Conservation (phyloP, 805 yeast species). For the Pichia cabralensis region DNA sequence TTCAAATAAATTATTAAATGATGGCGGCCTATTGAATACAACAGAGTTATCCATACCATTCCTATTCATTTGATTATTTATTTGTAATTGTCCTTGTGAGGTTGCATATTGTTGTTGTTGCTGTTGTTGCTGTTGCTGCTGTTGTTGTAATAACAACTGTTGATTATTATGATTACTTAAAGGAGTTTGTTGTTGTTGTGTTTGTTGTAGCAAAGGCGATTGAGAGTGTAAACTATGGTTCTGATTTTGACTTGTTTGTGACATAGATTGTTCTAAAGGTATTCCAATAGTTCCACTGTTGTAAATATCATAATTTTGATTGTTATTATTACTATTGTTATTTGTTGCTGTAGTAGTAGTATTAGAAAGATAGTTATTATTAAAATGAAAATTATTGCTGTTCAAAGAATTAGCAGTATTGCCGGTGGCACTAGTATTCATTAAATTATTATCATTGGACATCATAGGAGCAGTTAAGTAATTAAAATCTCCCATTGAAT, state of each 20-base stretch:
- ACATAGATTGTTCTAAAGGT: not conserved
- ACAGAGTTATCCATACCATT: not conserved
- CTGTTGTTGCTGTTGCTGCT: not conserved
- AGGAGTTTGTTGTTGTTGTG: not conserved
- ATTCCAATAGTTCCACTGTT: too few relatives aligned
- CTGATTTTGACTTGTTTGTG: too few relatives aligned
- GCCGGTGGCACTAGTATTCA: too few relatives aligned
- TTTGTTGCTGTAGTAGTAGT: not conserved
- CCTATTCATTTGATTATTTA: not conserved
- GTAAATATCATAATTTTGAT: slow-evolving; percentile 1
- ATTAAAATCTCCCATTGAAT: too few relatives aligned
- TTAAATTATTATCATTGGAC: too few relatives aligned
- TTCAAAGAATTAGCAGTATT: too few relatives aligned
- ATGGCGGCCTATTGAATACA: slow-evolving; percentile 9
- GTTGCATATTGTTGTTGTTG: not conserved
- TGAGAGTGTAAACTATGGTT: too few relatives aligned
- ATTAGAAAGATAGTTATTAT: slow-evolving; percentile 1
- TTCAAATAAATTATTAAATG: slow-evolving; percentile 12
- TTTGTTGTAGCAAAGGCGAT: too few relatives aligned
- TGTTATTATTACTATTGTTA: not conserved
- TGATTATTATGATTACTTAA: not conserved
- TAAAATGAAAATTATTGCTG: not conserved
- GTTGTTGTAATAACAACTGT: not conserved
- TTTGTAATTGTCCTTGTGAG: not conserved
- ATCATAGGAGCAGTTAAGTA: too few relatives aligned